A percentile compares a stretch with the other conserved stretches of the same genome.
Conservation (phyloP, 2,329 filamentous ascomycete species). For the Epichloe glyceriae region DNA sequence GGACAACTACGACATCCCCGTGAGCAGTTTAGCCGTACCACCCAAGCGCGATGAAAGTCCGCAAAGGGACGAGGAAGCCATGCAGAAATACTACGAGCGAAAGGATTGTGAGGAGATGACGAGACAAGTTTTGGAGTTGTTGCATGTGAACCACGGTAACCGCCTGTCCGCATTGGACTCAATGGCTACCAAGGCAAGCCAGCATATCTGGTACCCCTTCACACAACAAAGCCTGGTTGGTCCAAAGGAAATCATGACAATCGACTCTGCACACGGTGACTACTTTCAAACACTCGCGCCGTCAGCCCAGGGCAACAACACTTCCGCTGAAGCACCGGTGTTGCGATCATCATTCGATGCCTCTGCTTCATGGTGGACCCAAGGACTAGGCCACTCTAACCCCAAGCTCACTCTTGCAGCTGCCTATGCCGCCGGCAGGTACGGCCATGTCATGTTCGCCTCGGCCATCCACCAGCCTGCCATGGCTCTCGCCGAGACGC, state of each 20-base stretch:
- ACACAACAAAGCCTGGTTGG: constrained; percentile 61
- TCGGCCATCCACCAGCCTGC: constrained; percentile 69
- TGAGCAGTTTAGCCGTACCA: constrained; percentile 45
- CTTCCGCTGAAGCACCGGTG: constrained; percentile 5
- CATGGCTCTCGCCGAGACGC: constrained; percentile 49
- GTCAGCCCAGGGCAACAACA: background rate
- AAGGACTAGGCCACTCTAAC: constrained; percentile 72
- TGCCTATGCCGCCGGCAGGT: constrained; percentile 69
- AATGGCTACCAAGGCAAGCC: constrained; percentile 48
- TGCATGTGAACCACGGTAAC: constrained; percentile 39
- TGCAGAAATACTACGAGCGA: constrained; percentile 51
- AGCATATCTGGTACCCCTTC: constrained; percentile 74
- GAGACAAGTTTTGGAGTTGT: constrained; percentile 31
- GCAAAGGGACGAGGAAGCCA: constrained; percentile 38
- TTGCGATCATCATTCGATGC: constrained; percentile 58
- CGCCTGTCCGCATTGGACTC: constrained; percentile 46
- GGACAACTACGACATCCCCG: constrained; percentile 41
- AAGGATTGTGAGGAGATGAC: constrained; percentile 27
- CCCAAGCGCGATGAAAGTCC: constrained; percentile 31
- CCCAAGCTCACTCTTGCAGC: constrained; percentile 58
- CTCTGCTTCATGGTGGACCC: constrained; percentile 86
- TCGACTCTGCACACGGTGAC: constrained; percentile 71
- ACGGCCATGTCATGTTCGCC: constrained; percentile 83
- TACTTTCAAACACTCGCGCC: constrained; percentile 50
- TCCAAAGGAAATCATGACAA: constrained; percentile 52